phyloP scores from a whole-genome alignment of 2,329 filamentous ascomycete genomes.

The Fusarium liriodendri region DNA sequence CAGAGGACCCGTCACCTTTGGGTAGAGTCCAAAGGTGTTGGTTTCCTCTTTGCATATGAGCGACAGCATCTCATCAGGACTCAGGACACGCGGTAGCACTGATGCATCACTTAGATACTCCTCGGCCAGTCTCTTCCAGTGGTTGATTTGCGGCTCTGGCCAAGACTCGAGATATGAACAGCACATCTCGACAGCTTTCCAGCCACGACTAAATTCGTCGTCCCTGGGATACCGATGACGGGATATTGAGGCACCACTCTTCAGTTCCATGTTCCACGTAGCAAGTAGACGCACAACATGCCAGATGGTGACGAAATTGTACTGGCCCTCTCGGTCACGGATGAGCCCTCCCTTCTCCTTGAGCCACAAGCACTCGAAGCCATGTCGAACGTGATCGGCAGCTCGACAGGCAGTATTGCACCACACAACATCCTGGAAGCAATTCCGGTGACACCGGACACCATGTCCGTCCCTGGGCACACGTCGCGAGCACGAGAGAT shows the following conservation, averaged over 20 bases:
- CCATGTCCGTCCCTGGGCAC: conserved; percentile 21
- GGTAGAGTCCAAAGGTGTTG: conserved; percentile 46
- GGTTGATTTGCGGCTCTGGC: conserved; percentile 40
- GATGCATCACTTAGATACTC: conserved; percentile 37
- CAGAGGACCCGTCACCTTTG: conserved; percentile 35
- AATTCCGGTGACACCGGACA: conserved; percentile 32
- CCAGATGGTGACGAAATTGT: conserved; percentile 45
- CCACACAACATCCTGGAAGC: conserved; percentile 42
- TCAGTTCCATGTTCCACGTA: conserved; percentile 35
- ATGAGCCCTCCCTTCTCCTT: conserved; percentile 28
- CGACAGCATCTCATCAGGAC: conserved; percentile 33
- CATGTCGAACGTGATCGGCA: conserved; percentile 37
- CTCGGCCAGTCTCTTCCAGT: conserved; percentile 40
- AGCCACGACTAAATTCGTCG: conserved; percentile 36
- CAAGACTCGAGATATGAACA: conserved; percentile 46
- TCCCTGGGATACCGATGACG: conserved; percentile 15
- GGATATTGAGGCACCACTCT: background rate
- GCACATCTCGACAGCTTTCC: conserved; percentile 42
- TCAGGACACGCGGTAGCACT: conserved; percentile 24
- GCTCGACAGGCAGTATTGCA: conserved; percentile 38
- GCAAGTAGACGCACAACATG: conserved; percentile 45
- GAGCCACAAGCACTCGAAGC: conserved; percentile 43
- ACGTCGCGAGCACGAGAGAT: conserved; percentile 38
- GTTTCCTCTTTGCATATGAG: conserved; percentile 46
- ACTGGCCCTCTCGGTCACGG: conserved; percentile 35